phyloP scores from a whole-genome alignment of 139 green algal species.

The Haematococcus lacustris region DNA sequence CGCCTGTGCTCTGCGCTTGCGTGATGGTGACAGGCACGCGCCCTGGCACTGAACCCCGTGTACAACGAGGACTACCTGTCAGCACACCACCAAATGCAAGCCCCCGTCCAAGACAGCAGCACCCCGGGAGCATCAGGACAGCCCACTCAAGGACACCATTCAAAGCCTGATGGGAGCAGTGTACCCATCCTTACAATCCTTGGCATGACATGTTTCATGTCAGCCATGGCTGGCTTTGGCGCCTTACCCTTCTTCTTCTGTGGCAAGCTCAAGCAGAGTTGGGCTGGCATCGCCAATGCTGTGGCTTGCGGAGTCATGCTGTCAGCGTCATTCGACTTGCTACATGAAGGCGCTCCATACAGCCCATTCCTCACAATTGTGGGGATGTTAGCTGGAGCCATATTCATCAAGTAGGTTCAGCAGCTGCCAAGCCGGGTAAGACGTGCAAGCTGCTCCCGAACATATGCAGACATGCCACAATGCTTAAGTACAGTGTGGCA shows the following conservation, averaged over 20 bases:
- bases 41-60: neutral
- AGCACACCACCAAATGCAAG: neutral
- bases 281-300: conserved; percentile 77
- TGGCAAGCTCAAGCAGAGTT: conserved; percentile 23
- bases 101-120: neutral
- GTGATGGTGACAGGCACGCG: neutral
- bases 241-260: conserved; percentile 64
- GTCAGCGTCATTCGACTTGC: conserved; percentile 87
- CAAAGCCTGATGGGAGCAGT: conserved; percentile 47
- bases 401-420: conserved; percentile 58
- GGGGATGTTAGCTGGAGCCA: conserved; percentile 65
- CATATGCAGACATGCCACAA: neutral
- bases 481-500: neutral
- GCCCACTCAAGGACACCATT: conserved; percentile 33
- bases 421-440: neutral
- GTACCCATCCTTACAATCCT: conserved; percentile 33
- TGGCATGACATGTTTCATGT: conserved; percentile 62
- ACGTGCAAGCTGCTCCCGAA: neutral
- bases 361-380: conserved; percentile 48
- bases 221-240: conserved; percentile 7
- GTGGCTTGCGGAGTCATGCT: conserved; percentile 96
- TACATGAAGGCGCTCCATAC: conserved; percentile 81
- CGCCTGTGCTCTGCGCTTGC: neutral
- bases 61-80: conserved; percentile 1
- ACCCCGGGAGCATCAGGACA: neutral